Base-by-base conservation (phyloP, 129 eudicot species). In the Helianthus tuberosus region DNA sequence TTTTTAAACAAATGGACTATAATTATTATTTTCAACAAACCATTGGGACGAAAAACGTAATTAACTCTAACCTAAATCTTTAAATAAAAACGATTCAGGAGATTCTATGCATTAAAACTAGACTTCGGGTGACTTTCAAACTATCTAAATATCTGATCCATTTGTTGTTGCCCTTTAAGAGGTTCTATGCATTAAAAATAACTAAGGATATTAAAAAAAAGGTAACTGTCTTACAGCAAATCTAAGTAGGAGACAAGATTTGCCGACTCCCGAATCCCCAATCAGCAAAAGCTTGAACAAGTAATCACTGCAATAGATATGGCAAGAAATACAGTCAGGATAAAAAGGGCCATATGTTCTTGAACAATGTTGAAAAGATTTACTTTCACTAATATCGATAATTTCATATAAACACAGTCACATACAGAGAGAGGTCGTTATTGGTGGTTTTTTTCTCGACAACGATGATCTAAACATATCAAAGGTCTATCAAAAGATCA, bases 241-340 rank as follows among this genome's bases (percentile, higher is more conserved):
- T 88, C 94, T 88, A 75, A 88, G 84, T 63, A 88, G 83, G 38
- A 88, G 87, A 59, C 94, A 88, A n/a, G 94, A 88, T 83, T 88
- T 88, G 32, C 93, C 93, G 66, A 88, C 93, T 62, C 93, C 93
- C 5, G 93, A 88, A 68, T 88, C 93, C 67, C 93, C 93, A 74
- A 88, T 88, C 54, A 88, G 80, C 76, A 88, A 84, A 77, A 88
- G 89, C 69, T 88, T 88, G 88, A 88, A 88, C 84, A 88, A 80
- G 77, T 88, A 88, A 74, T 88, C 94, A 73, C 94, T 88, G 90
- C 82, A 83, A 80, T 13, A 46, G 38, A 44, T 49, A 83, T 46
- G 47, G 14, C 27, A 72, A 64, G 38, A n/a, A 41, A 66, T 58
- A 35, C 13, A 7, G 15, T 46, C 70, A 41, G 64, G 44, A 51